phyloP scores from a whole-genome alignment of 2,329 filamentous ascomycete genomes.

The Cytospora schulzeri region DNA sequence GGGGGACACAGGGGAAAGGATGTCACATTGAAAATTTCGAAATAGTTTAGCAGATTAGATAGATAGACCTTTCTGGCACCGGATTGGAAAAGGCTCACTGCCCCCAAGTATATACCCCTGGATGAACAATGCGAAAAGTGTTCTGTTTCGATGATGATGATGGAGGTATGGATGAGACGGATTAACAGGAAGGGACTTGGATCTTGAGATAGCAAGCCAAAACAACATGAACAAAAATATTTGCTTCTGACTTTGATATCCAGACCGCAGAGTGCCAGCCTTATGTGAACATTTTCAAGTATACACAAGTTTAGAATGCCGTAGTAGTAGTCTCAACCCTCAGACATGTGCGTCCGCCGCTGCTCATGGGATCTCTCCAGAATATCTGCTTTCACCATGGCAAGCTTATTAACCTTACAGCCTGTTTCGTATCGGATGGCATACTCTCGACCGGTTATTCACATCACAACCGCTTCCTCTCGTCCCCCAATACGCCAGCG shows the following conservation, averaged over 20 bases:
- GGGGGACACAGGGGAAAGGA: background rate
- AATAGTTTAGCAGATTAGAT: background rate
- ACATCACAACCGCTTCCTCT: background rate
- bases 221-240: background rate
- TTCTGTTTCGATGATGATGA: background rate
- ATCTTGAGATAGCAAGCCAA: background rate
- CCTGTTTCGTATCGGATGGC: too few relatives aligned
- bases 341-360: background rate
- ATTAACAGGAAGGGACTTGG: background rate
- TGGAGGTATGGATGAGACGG: background rate
- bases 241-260: background rate
- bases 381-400: background rate
- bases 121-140: background rate
- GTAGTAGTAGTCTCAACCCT: background rate
- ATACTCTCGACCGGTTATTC: background rate
- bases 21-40: background rate
- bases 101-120: slow-evolving; percentile 1
- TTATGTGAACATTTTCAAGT: background rate
- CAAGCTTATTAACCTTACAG: background rate
- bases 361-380: too few relatives aligned
- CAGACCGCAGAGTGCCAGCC: background rate
- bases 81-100: background rate
- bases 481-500: background rate
- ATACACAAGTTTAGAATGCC: background rate
- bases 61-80: background rate